Base-by-base conservation (phyloP, 305 asterid genomes). In the Andrographis paniculata region DNA sequence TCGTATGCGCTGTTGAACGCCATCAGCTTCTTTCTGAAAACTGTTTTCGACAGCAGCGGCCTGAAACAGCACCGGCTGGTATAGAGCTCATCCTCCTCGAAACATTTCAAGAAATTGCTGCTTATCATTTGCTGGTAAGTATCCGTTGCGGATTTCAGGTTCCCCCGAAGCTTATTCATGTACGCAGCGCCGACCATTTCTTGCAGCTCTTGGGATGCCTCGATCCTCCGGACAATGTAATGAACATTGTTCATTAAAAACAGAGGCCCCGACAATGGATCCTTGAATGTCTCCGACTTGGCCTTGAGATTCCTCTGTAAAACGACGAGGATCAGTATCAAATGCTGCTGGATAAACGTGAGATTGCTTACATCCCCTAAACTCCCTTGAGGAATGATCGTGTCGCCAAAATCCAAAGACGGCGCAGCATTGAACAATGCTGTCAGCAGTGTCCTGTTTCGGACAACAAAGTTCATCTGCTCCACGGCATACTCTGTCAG, bases 181-280 rank as follows among this genome's bases (percentile, higher is more conserved):
- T 58, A 70, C 17, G 59, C 65, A 14, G 20, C 58, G 1, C 88
- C 83, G 11, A 75, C 31, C 77, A 78, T 69, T 44, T 60, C 56
- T 23, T 38, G 28, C 12, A 82, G 16, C 69, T 58, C 74, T 5
- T 28, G 11, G 1, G 70, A 64, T 1, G 28, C 73, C 54, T 73
- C 52, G 14, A 73, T 50, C 22, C 45, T 53, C 35, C 43, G 61
- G 33, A 65, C 48, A 24, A 82, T 61, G 48, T 66, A 58, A 31
- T 63, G 67, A 9, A 82, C n/a, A 33, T 82, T 82, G 77, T 78
- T 82, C 80, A 73, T 64, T 4, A 13, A 5, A 10, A 33, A 33
- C n/a, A n/a, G 2, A 4, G 8, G 38, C 12, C 13, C 38, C 38
- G 12, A n/a, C n/a, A n/a, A 2, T 11, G 38, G 14, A 10, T 33